Conservation (phyloP, 495 filamentous ascomycete genomes). For the Annulohypoxylon maeteangense region DNA sequence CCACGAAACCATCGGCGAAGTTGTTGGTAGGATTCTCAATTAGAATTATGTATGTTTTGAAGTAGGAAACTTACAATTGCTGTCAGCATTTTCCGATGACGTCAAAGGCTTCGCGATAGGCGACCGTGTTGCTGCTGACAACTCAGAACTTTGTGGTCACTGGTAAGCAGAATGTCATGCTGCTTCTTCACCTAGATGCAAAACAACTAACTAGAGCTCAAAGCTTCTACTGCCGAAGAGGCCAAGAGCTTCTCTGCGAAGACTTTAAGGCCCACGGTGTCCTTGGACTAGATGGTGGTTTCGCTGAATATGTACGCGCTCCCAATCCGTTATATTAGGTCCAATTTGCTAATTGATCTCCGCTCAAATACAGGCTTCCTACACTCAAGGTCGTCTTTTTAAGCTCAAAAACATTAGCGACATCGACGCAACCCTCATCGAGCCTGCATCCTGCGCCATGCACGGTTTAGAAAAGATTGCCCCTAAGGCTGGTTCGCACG, state of each 20-base stretch:
- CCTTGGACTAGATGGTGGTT: slow-evolving; percentile 69
- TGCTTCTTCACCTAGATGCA: not conserved
- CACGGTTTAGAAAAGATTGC: slow-evolving; percentile 79
- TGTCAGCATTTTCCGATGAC: slow-evolving; percentile 45
- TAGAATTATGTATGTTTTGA: not conserved
- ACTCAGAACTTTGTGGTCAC: slow-evolving; percentile 73
- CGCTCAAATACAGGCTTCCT: slow-evolving; percentile 46
- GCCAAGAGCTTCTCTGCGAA: slow-evolving; percentile 75
- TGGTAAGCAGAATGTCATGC: slow-evolving; percentile 52
- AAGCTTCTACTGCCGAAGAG: slow-evolving; percentile 75
- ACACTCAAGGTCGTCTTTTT: slow-evolving; percentile 71
- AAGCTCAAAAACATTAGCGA: slow-evolving; percentile 75
- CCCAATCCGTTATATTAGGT: slow-evolving; percentile 40
- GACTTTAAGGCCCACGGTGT: slow-evolving; percentile 75
- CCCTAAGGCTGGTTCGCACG: slow-evolving; percentile 72
- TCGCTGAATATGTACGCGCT: slow-evolving; percentile 71
- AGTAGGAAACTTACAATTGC: slow-evolving; percentile 3
- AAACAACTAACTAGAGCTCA: slow-evolving; percentile 17
- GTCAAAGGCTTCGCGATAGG: slow-evolving; percentile 73
- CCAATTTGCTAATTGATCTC: slow-evolving; percentile 6
- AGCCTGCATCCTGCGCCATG: slow-evolving; percentile 76
- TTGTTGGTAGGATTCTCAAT: slow-evolving; percentile 51
- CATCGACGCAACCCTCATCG: slow-evolving; percentile 76
- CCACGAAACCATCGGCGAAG: slow-evolving; percentile 67
- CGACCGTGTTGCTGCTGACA: slow-evolving; percentile 70